Evolutionary conservation across 2,329 filamentous ascomycete genomes (phyloP).

Genomic region (Diplodia sapinea): DNA sequence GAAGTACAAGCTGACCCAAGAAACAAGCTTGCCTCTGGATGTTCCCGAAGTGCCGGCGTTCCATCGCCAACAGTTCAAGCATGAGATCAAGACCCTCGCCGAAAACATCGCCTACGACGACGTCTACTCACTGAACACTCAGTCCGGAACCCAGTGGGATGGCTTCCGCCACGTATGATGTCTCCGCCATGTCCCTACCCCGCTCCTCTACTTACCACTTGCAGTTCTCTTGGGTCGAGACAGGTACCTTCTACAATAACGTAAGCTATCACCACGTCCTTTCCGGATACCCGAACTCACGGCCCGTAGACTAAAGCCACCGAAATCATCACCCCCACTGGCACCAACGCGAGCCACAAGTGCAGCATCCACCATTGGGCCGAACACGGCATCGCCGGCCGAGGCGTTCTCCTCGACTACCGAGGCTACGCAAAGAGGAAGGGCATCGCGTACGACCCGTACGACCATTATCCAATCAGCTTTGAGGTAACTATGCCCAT

Average conservation of each 20-base stretch:
- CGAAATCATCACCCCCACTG: slow-evolving; percentile 49
- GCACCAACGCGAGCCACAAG: slow-evolving; percentile 50
- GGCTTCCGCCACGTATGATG: slow-evolving; percentile 49
- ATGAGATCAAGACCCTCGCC: slow-evolving; percentile 57
- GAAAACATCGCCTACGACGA: slow-evolving; percentile 51
- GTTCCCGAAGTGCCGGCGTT: slow-evolving; percentile 61
- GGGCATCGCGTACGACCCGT: slow-evolving; percentile 51
- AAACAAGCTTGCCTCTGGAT: slow-evolving; percentile 57
- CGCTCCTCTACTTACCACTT: background rate
- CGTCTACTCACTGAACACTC: slow-evolving; percentile 52
- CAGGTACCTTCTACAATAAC: slow-evolving; percentile 51
- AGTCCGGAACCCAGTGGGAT: slow-evolving; percentile 55
- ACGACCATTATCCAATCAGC: slow-evolving; percentile 50
- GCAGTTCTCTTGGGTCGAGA: slow-evolving; percentile 48
- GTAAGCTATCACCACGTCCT: slow-evolving; percentile 33
- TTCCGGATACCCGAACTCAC: slow-evolving; percentile 1
- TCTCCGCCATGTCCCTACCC: background rate
- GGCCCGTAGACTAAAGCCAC: slow-evolving; percentile 41
- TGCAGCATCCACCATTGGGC: slow-evolving; percentile 55
- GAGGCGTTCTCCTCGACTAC: slow-evolving; percentile 54
- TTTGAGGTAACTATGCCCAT: slow-evolving; percentile 38
- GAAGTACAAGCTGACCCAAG: background rate
- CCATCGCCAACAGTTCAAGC: slow-evolving; percentile 58
- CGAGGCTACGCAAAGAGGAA: slow-evolving; percentile 50
- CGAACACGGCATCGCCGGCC: slow-evolving; percentile 53